These are phyloP conservation scores for Hymenoscyphus scutula DNA, from an alignment of 2,329 filamentous ascomycete species.

Conservation along the genomic window DNA sequence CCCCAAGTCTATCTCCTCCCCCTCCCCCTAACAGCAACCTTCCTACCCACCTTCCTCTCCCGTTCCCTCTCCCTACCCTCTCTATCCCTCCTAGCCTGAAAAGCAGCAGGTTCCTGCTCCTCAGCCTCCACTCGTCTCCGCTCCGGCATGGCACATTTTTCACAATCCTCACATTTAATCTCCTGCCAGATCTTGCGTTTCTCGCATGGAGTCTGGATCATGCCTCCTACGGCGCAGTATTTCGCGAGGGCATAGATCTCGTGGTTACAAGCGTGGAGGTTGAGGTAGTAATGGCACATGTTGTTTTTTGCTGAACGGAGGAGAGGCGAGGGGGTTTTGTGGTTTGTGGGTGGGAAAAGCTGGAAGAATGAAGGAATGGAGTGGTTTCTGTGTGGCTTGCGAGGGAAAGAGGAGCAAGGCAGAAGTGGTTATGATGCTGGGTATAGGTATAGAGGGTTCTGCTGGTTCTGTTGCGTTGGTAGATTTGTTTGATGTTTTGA, in stretches of 20 bases:
- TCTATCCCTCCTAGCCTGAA: not conserved
- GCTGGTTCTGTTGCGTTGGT: not conserved
- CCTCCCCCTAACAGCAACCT: not conserved
- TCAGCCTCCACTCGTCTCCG: constrained; percentile 8
- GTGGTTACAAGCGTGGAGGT: constrained; percentile 33
- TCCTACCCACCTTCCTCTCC: not conserved
- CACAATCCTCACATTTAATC: constrained; percentile 34
- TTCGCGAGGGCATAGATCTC: constrained; percentile 31
- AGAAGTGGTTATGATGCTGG: not conserved
- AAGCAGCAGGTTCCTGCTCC: not conserved
- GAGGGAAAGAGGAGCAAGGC: not conserved
- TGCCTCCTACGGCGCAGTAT: constrained; percentile 26
- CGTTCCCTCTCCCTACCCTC: not conserved
- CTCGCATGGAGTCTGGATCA: constrained; percentile 34
- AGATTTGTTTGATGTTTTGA: no score
- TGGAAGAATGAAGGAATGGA: not conserved
- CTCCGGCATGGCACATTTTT: constrained; percentile 29
- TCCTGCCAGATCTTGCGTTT: constrained; percentile 33
- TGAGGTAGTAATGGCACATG: constrained; percentile 36
- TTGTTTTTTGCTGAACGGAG: no score
- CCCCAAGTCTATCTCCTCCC: not conserved
- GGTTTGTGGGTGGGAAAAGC: no score
- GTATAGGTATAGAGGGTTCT: not conserved
- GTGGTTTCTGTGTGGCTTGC: not conserved
- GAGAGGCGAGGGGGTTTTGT: no score